Percentiles rank a stretch among this genome's conserved stretches.
Evolutionary conservation across 106 monocot genomes (phyloP).

Genomic region (Alisma plantagoaquatica): DNA sequence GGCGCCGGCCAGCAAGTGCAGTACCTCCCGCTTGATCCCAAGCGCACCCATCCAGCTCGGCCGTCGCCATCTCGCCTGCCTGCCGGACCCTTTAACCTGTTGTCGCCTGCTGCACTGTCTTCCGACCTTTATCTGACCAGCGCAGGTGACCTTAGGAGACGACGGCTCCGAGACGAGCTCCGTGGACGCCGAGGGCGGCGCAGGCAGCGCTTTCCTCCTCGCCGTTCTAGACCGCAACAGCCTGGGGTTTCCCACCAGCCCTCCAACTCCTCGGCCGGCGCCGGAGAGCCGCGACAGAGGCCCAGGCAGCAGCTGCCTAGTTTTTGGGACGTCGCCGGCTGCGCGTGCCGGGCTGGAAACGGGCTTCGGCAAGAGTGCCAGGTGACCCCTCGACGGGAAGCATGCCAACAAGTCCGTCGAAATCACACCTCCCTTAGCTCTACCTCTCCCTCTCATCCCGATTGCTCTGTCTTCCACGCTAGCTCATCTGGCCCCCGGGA

Average conservation of each 20-base stretch:
- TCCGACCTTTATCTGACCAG: conserved; percentile 66
- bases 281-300: neutral
- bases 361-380: conserved; percentile 54
- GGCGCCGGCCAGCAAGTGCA: neutral
- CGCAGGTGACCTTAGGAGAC: conserved; percentile 78
- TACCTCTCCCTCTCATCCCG: conserved; percentile 5
- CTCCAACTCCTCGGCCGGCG: too few species aligned
- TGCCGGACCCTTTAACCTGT: too few species aligned
- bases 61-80: conserved; percentile 11
- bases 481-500: too few species aligned
- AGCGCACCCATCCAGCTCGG: conserved; percentile 31
- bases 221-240: conserved; percentile 31
- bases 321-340: conserved; percentile 10
- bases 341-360: conserved; percentile 55
- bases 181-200: too few species aligned
- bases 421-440: conserved; percentile 11
- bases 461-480: too few species aligned
- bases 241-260: too few species aligned
- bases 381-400: conserved; percentile 58
- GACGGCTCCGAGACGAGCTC: conserved; percentile 34
- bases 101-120: conserved; percentile 2
- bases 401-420: conserved; percentile 56
- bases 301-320: too few species aligned
- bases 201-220: conserved; percentile 1
- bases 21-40: neutral